Conservation (phyloP, 768 basidiomycete species). For the Mycena crocata region DNA sequence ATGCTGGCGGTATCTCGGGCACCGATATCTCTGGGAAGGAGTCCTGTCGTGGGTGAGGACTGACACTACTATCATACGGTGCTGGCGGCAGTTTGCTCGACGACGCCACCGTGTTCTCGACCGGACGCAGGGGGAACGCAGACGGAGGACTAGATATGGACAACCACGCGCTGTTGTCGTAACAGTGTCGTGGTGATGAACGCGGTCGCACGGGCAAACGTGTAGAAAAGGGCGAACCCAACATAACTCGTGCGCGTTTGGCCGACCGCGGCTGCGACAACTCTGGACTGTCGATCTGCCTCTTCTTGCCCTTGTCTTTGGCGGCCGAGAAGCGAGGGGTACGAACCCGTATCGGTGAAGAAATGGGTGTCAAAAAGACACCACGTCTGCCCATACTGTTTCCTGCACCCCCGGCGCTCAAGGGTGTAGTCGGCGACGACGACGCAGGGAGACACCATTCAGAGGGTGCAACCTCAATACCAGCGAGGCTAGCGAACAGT, state of each 20-base stretch:
- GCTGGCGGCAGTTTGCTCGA: conserved; percentile 8
- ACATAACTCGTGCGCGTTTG: background rate
- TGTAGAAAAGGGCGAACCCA: conserved; percentile 28
- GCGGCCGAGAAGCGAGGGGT: background rate
- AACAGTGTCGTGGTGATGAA: background rate
- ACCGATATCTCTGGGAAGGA: background rate
- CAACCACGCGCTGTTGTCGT: conserved; percentile 18
- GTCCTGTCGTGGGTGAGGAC: background rate
- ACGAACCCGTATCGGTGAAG: conserved; percentile 10
- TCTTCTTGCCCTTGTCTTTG: conserved; percentile 22
- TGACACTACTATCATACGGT: background rate
- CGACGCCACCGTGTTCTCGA: conserved; percentile 20
- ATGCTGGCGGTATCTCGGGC: background rate
- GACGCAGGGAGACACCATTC: conserved; percentile 47
- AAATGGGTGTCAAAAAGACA: conserved; percentile 24
- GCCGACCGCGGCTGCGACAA: background rate
- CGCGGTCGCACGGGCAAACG: conserved; percentile 22
- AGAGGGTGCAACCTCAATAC: conserved; percentile 34
- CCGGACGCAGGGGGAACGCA: conserved; percentile 14
- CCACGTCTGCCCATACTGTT: background rate
- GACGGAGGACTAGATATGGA: conserved; percentile 16
- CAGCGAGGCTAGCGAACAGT: conserved; percentile 61
- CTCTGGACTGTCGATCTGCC: conserved; percentile 1
- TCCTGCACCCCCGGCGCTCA: background rate
- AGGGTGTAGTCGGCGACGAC: conserved; percentile 8